Conservation (phyloP, 2,329 filamentous ascomycete genomes). For the Xylariaceae sp. region DNA sequence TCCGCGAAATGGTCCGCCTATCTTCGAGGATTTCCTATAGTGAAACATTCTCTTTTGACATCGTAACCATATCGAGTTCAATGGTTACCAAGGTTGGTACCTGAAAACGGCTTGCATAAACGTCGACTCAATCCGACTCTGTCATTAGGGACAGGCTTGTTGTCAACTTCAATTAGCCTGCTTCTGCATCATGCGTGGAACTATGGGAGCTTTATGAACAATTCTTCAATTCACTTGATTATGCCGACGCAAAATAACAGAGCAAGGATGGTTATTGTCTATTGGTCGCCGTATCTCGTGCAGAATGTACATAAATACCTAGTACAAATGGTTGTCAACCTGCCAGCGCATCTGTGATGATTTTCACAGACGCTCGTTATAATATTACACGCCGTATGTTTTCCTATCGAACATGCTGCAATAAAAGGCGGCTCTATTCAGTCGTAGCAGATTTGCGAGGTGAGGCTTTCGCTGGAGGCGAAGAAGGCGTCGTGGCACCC, state of each 20-base stretch:
- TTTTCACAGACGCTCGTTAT: slow-evolving; percentile 3
- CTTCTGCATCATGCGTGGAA: too few species aligned
- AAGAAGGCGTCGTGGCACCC: background rate
- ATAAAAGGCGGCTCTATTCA: slow-evolving; percentile 1
- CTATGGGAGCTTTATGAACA: too few species aligned
- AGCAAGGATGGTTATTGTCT: slow-evolving; percentile 1
- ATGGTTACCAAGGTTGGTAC: too few species aligned
- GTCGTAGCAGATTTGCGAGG: background rate
- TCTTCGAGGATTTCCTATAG: too few species aligned
- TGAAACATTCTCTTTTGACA: too few species aligned
- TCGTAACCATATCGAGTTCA: too few species aligned
- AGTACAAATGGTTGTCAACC: slow-evolving; percentile 15
- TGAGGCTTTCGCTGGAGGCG: background rate
- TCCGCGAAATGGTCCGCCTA: too few species aligned
- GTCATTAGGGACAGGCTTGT: too few species aligned
- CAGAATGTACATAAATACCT: slow-evolving; percentile 24
- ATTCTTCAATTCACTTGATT: background rate
- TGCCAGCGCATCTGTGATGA: slow-evolving; percentile 18
- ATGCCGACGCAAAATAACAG: background rate
- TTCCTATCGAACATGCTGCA: background rate
- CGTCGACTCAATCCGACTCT: too few species aligned
- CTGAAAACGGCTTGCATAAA: too few species aligned
- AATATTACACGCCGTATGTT: slow-evolving; percentile 14
- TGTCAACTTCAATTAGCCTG: too few species aligned
- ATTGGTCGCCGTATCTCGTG: slow-evolving; percentile 14